These are phyloP conservation scores for Russula ochroleuca DNA, from an alignment of 768 basidiomycete species.

Conservation along the genomic window DNA sequence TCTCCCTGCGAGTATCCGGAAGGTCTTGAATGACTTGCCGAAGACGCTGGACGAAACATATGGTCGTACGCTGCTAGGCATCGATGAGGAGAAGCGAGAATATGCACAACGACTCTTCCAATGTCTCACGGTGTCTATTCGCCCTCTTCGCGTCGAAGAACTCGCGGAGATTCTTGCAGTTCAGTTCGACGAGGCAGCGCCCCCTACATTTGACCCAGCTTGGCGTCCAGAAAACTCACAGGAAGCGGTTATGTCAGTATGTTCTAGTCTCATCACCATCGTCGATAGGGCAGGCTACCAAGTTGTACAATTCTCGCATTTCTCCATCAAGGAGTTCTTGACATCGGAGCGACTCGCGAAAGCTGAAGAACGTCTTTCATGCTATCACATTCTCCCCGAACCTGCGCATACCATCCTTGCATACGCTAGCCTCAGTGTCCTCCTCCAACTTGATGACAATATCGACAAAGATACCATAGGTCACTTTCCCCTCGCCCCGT, in stretches of 20 bases:
- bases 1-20: neutral
- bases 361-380: neutral
- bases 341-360: constrained; percentile 7
- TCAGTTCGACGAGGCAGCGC: neutral
- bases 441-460: constrained; percentile 7
- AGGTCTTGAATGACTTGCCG: neutral
- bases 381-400: constrained; percentile 8
- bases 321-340: constrained; percentile 22
- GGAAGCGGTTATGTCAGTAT: too few relatives aligned
- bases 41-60: constrained; percentile 2
- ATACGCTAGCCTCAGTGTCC: neutral
- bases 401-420: constrained; percentile 12
- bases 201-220: neutral
- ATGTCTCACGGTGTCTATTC: constrained; percentile 1
- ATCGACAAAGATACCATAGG: neutral
- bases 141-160: constrained; percentile 10
- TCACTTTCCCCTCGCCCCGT: neutral
- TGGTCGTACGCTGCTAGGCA: neutral
- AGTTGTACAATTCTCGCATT: neutral
- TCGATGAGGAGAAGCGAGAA: neutral
- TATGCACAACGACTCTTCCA: constrained; percentile 6
- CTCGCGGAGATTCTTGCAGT: constrained; percentile 15
- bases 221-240: constrained; percentile 1
- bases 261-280: too few relatives aligned
- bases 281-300: neutral